These are phyloP conservation scores for Rhytidhysteron rufulum DNA, from an alignment of 2,329 filamentous ascomycete genomes.

Conservation along the genomic window DNA sequence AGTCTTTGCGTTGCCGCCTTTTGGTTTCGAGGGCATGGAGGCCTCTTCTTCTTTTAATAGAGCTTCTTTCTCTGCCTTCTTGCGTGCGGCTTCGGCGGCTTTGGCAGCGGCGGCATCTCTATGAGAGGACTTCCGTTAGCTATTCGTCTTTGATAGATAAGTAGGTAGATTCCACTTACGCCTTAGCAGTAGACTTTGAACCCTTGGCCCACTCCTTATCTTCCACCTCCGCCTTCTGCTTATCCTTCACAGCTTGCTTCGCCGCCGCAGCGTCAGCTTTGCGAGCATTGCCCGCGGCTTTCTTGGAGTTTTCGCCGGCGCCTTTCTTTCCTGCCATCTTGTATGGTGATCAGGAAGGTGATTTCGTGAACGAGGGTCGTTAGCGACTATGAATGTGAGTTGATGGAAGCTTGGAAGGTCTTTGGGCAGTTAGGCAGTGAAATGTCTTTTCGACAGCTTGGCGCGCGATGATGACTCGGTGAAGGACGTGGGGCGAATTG, in stretches of 20 bases:
- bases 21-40: constrained; percentile 58
- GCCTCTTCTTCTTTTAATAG: constrained; percentile 79
- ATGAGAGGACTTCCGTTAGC: constrained; percentile 8
- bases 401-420: too few species aligned
- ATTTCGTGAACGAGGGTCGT: too few species aligned
- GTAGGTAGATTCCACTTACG: constrained; percentile 57
- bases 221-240: constrained; percentile 64
- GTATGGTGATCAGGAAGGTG: constrained; percentile 2
- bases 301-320: constrained; percentile 75
- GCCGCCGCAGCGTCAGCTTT: constrained; percentile 84
- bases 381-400: too few species aligned
- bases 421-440: too few species aligned
- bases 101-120: constrained; percentile 84
- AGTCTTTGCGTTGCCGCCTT: constrained; percentile 65
- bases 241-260: constrained; percentile 70
- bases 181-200: constrained; percentile 79
- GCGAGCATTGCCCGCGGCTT: constrained; percentile 81
- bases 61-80: constrained; percentile 90
- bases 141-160: too few species aligned
- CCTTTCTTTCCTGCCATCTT: constrained; percentile 47
- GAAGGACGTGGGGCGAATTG: too few species aligned
- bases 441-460: too few species aligned
- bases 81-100: constrained; percentile 74
- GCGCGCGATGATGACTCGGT: too few species aligned
- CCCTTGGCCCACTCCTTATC: constrained; percentile 80